A percentile compares a stretch with the other conserved stretches of the same genome.
Evolutionary conservation across 371 early-diverging fungal species (phyloP).

Genomic region (Mucor racemosus): DNA sequence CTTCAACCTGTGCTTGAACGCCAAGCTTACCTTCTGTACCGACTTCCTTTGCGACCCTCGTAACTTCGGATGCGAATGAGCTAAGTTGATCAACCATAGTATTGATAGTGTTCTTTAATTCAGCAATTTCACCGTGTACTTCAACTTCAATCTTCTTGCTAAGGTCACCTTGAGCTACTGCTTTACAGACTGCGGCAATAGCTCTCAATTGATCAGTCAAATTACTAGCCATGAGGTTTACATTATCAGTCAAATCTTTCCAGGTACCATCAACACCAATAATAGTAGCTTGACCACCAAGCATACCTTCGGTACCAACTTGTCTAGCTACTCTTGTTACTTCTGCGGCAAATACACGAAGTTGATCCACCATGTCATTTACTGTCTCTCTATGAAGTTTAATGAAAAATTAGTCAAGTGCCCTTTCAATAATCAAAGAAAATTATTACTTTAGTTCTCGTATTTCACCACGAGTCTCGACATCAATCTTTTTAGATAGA

Average conservation of each 20-base stretch:
- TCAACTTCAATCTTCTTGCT: conserved; percentile 45
- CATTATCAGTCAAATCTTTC: conserved; percentile 73
- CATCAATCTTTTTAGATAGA: conserved; percentile 44
- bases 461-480: conserved; percentile 55
- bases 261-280: conserved; percentile 70
- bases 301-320: conserved; percentile 58
- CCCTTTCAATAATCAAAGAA: not conserved
- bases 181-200: conserved; percentile 53
- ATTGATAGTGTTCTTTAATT: conserved; percentile 57
- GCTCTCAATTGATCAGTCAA: conserved; percentile 53
- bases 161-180: conserved; percentile 54
- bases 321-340: conserved; percentile 48
- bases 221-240: conserved; percentile 63
- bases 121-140: conserved; percentile 57
- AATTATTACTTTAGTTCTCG: conserved; percentile 44
- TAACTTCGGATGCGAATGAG: conserved; percentile 53
- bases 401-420: not conserved
- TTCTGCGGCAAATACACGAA: conserved; percentile 47
- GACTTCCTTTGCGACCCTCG: conserved; percentile 53
- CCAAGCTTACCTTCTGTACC: conserved; percentile 58
- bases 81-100: conserved; percentile 59
- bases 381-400: conserved; percentile 18
- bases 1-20: conserved; percentile 48
- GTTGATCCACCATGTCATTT: conserved; percentile 35
- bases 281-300: conserved; percentile 58